A percentile compares a stretch with the other conserved stretches of the same genome.
Evolutionary conservation across 2,329 filamentous ascomycete genomes (phyloP).

Genomic region (Pseudopithomyces maydicus): DNA sequence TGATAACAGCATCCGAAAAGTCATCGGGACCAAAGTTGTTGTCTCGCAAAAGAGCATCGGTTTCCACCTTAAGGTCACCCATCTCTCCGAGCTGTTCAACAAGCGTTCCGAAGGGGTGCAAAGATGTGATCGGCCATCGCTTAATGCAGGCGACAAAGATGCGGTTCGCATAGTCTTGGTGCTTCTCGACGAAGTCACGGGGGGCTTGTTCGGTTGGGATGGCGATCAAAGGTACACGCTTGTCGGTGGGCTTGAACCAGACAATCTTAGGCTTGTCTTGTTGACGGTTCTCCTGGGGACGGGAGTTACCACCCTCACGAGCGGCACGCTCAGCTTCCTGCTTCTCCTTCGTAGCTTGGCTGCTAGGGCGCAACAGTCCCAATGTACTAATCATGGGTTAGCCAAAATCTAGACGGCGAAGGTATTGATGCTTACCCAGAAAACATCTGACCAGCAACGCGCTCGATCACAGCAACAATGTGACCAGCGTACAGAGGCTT

Average conservation of each 20-base stretch:
- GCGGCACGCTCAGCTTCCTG: slow-evolving; percentile 95
- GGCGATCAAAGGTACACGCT: slow-evolving; percentile 95
- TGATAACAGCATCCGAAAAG: slow-evolving; percentile 93
- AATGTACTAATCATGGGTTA: slow-evolving; percentile 65
- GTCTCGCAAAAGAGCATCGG: slow-evolving; percentile 92
- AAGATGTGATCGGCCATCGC: slow-evolving; percentile 98
- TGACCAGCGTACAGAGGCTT: slow-evolving; percentile 97
- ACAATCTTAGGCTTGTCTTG: slow-evolving; percentile 99
- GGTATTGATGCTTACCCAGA: slow-evolving; percentile 59
- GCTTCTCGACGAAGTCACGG: slow-evolving; percentile 96
- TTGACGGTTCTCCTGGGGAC: slow-evolving; percentile 77
- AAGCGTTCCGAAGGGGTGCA: slow-evolving; percentile 96
- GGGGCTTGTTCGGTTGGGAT: slow-evolving; percentile 98
- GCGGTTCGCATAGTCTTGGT: slow-evolving; percentile 94
- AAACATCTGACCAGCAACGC: slow-evolving; percentile 98
- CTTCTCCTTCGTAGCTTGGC: slow-evolving; percentile 98
- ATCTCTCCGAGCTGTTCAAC: slow-evolving; percentile 97
- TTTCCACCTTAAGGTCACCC: slow-evolving; percentile 97
- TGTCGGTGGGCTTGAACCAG: slow-evolving; percentile 99
- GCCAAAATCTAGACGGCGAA: not conserved
- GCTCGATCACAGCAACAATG: slow-evolving; percentile 95
- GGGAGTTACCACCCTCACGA: slow-evolving; percentile 77
- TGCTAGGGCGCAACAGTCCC: slow-evolving; percentile 90
- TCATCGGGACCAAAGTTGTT: slow-evolving; percentile 99
- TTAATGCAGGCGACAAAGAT: slow-evolving; percentile 99